Percentiles rank a stretch among this genome's conserved stretches.
These are phyloP conservation scores for Cronartium quercuum DNA, from an alignment of 1,284 basidiomycete species.

Conservation along the genomic window DNA sequence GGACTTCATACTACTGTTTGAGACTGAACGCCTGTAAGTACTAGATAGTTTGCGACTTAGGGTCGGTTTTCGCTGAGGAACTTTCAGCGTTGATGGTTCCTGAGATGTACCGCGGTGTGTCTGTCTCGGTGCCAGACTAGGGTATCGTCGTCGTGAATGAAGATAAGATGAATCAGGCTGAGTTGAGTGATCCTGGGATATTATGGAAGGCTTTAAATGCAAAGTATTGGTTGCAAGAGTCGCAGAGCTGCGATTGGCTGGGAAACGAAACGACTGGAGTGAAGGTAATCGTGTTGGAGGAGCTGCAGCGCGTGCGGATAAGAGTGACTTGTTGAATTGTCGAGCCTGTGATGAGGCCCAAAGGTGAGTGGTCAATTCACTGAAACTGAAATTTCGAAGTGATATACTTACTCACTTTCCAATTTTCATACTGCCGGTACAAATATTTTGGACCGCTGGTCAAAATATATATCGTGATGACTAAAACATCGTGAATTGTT, in stretches of 20 bases:
- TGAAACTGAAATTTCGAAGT: background rate
- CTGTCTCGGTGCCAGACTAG: background rate
- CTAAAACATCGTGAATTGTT: conserved; percentile 25
- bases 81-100: background rate
- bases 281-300: conserved; percentile 5
- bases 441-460: conserved; percentile 23
- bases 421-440: conserved; percentile 1
- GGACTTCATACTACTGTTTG: conserved; percentile 20
- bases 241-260: background rate
- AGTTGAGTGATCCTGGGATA: background rate
- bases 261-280: background rate
- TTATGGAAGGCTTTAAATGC: background rate
- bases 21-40: conserved; percentile 31
- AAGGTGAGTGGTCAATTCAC: background rate
- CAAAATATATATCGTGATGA: conserved; percentile 25
- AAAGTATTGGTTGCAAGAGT: background rate
- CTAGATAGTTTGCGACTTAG: conserved; percentile 29
- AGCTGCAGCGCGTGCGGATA: conserved; percentile 1
- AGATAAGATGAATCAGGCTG: background rate
- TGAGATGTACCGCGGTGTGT: background rate
- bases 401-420: conserved; percentile 13
- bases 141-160: background rate
- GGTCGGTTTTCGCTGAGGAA: conserved; percentile 21
- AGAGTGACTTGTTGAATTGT: conserved; percentile 34
- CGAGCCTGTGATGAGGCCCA: conserved; percentile 3